Evolutionary conservation across 2,329 filamentous ascomycete species (phyloP), one percentile per base, ranked within the genome.

Genomic region (Pseudogymnoascus sp.): DNA sequence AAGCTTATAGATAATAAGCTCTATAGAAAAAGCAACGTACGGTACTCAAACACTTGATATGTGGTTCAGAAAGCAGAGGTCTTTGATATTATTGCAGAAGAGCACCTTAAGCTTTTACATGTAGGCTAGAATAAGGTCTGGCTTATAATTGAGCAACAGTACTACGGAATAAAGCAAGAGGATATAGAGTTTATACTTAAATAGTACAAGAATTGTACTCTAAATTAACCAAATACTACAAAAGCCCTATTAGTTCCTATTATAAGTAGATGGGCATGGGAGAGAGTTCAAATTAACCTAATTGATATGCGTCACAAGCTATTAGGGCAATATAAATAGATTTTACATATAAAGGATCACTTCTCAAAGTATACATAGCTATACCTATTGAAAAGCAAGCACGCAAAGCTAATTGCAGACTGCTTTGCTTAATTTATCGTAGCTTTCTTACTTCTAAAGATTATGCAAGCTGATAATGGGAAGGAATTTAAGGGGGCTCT

Each of bases 391-490:
- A 63, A 61, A 27, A 59, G 55, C 10, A 68, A 68, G 33, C 5
- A 55, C 8, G 18, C 60, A 6, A 10, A 5, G 4, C 62, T 45
- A 39, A 63, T 68, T 42, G 39, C 61, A 0, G 25, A 60, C 1
- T 39, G 36, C 15, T 12, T 67, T 29, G 36, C 13, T 0, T 3
- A 36, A 36, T 65, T 15, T 25, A 64, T 66, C 29, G 40, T 29
- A 37, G 58, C 13, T 21, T 64, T 64, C 59, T 10, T 60, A 13
- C 39, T 45, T 33, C 61, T 58, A 13, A 61, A 63, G 27, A 64
- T 65, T 60, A 10, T 66, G 7, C 63, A 68, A 60, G 64, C 39
- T 59, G 62, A 68, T 55, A 67, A 68, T 63, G 33, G 60, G 21
- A 21, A 21, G 21, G 21, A 21, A 21, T 21, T 21, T 3, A 21